Conservation (phyloP, 192 early-diverging fungal species). For the Bifiguratus adelaidae region DNA sequence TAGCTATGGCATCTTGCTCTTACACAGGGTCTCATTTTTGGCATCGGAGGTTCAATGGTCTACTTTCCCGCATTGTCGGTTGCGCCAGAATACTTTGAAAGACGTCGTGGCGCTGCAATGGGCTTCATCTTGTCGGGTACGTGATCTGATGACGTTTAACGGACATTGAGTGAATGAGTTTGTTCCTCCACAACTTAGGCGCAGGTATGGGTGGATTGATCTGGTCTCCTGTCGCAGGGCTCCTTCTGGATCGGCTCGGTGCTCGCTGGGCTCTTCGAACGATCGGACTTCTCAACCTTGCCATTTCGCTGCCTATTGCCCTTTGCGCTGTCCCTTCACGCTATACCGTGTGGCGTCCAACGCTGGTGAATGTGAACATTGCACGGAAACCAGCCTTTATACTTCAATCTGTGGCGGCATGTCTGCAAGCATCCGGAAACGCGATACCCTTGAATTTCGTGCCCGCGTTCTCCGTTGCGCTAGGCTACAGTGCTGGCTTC, state of each 20-base stretch:
- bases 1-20: neutral
- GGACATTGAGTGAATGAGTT: no score
- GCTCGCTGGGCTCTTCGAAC: no score
- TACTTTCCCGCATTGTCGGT: conserved; percentile 23
- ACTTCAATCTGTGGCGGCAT: neutral
- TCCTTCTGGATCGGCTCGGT: no score
- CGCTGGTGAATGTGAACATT: conserved; percentile 4
- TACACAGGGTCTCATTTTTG: conserved; percentile 22
- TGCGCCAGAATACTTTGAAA: conserved; percentile 23
- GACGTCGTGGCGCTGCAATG: conserved; percentile 20
- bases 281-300: no score
- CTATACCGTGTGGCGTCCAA: no score
- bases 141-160: no score
- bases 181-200: no score
- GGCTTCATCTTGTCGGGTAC: conserved; percentile 24
- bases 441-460: conserved; percentile 1
- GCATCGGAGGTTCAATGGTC: conserved; percentile 25
- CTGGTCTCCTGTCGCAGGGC: no score
- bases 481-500: neutral
- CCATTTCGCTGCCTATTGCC: no score
- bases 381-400: neutral
- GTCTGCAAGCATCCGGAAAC: neutral
- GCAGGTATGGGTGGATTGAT: no score
- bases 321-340: no score
- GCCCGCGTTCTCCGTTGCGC: neutral